Conservation (phyloP, 345 rosid genomes). For the Durio zibethinus region DNA sequence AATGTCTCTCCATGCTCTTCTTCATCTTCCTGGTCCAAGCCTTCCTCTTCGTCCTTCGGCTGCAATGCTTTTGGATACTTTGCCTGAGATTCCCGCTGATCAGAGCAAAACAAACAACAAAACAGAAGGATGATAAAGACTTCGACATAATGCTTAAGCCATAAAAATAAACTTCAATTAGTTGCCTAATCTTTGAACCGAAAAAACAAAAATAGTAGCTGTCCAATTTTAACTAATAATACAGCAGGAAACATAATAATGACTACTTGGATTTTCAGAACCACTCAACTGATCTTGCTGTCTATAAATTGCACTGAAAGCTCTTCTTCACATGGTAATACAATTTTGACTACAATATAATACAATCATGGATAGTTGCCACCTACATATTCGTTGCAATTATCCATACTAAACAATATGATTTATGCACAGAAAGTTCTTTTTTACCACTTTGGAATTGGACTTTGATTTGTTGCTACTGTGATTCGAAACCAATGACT, state of each 20-base stretch:
- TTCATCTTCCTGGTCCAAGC: constrained; percentile 47
- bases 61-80: constrained; percentile 34
- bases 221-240: not conserved
- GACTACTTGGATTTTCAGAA: not conserved
- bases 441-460: constrained; percentile 34
- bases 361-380: not conserved
- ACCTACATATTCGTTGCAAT: not conserved
- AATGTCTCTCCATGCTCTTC: constrained; percentile 60
- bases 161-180: not conserved
- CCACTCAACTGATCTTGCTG: too few species aligned
- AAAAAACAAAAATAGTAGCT: not conserved
- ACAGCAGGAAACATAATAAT: not conserved
- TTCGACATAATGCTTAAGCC: not conserved
- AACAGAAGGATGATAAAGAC: not conserved
- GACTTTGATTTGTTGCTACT: constrained; percentile 54
- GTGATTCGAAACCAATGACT: constrained; percentile 48
- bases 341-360: not conserved
- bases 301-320: not conserved
- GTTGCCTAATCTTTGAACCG: not conserved
- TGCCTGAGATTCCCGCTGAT: constrained; percentile 33
- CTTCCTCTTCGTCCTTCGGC: constrained; percentile 45
- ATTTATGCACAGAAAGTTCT: not conserved
- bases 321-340: not conserved
- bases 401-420: not conserved
- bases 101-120: not conserved